Evolutionary conservation across 176 grass and related monocot genomes (phyloP).

Genomic region (Calamus simplicifolius): DNA sequence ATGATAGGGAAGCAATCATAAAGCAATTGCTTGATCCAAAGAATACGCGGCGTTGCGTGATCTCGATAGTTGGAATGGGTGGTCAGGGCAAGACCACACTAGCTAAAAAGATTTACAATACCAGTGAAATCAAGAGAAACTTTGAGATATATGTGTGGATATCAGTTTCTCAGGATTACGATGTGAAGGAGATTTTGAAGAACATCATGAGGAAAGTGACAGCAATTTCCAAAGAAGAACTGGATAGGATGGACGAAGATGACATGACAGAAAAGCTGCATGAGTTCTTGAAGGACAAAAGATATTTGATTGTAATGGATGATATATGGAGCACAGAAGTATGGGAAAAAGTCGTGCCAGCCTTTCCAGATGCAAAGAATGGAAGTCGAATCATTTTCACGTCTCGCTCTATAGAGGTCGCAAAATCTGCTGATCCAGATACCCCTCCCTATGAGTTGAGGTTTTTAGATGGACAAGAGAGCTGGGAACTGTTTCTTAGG

Average conservation of each 20-base stretch:
- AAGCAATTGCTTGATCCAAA: too few species aligned
- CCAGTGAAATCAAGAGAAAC: too few species aligned
- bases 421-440: background rate
- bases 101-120: too few species aligned
- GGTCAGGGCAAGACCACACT: too few species aligned
- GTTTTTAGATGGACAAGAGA: background rate
- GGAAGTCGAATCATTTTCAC: slow-evolving; percentile 1
- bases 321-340: slow-evolving; percentile 1
- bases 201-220: too few species aligned
- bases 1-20: too few species aligned
- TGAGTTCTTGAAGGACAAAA: background rate
- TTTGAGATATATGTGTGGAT: background rate
- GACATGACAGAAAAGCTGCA: background rate
- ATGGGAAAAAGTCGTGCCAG: background rate
- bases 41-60: too few species aligned
- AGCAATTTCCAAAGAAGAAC: too few species aligned
- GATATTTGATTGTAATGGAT: background rate
- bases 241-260: background rate
- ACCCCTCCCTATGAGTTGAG: background rate
- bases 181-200: too few species aligned
- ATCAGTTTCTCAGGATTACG: too few species aligned
- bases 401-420: background rate
- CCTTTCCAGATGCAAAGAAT: background rate
- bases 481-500: slow-evolving; percentile 9
- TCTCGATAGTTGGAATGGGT: too few species aligned